Base-by-base conservation (phyloP, 2,329 filamentous ascomycete species). In the Fusarium camptoceras region DNA sequence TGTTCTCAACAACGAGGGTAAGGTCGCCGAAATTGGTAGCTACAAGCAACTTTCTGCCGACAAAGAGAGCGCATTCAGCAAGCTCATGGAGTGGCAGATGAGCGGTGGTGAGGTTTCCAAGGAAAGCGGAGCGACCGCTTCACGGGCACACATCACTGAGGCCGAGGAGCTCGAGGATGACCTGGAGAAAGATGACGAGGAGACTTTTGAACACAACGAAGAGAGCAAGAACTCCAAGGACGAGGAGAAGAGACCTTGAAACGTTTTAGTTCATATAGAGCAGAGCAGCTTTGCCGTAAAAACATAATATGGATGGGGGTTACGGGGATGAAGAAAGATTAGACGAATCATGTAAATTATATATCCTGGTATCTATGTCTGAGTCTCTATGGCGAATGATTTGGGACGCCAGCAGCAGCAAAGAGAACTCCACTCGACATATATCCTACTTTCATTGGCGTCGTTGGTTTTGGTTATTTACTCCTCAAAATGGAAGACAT, bases 61-160 rank as follows among this genome's bases (percentile, higher is more conserved):
- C 64, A 87, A 88, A 18, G 84, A 91, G 12, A 97, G 95, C 55
- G 94, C 94, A 3, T 99, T 99, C 77, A 95, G 91, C 74, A 96
- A 92, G 81, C 85, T 99, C 55, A 99, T 99, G 96, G 95, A 98
- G 81, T 98, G 94, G 94, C 96, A 99, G 82, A 92, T 98, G 89
- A 96, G 88, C 74, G 95, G 94, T 15, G 92, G 92, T 11, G 94
- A 97, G 59, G 76, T 84, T 11, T 79, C 84, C 1, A 78, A 85
- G 6, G 81, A 83, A 31, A 77, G 71, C 34, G 77, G 70, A 22
- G 76, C 66, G 49, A 76, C 69, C 24, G 77, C 75, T n/a, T 72
- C 73, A 5, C 77, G 77, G 12, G 78, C 79, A 6, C 79, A 83
- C 61, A 82, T 88, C 43, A 84, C 83, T 0, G 85, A 88, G 75